phyloP scores from a whole-genome alignment of 331 rosid species.

The Rhamnella rubrinervis region DNA sequence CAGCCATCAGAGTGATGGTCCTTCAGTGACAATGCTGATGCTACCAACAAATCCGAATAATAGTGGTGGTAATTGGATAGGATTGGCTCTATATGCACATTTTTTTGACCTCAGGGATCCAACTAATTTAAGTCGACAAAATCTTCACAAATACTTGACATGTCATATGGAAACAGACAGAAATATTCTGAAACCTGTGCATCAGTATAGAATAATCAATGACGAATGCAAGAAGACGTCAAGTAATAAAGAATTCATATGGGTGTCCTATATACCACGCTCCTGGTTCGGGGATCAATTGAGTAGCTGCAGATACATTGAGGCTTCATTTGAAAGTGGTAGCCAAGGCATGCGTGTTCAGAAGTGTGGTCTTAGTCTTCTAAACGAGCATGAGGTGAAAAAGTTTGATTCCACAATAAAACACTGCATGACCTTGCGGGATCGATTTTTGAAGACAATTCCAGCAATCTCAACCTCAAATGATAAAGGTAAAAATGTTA shows the following conservation, averaged over 20 bases:
- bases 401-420: not conserved
- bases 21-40: not conserved
- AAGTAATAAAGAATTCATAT: slow-evolving; percentile 7
- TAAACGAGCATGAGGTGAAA: not conserved
- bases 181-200: not conserved
- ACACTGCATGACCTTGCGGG: too few relatives aligned
- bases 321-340: slow-evolving; percentile 14
- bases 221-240: slow-evolving; percentile 17
- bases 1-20: not conserved
- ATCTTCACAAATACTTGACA: slow-evolving; percentile 3
- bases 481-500: too few relatives aligned
- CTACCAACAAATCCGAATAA: not conserved
- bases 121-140: not conserved
- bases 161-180: slow-evolving; percentile 7
- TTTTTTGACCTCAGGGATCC: not conserved
- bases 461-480: not conserved
- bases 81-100: slow-evolving; percentile 5
- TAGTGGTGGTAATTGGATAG: slow-evolving; percentile 7
- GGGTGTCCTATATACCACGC: slow-evolving; percentile 25
- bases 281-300: slow-evolving; percentile 1
- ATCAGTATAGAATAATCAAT: slow-evolving; percentile 11
- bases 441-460: not conserved
- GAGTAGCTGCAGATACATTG: not conserved
- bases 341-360: not conserved
- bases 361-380: slow-evolving; percentile 11